A percentile compares a stretch with the other conserved stretches of the same genome.
Conservation (phyloP, 306 rosid species). For the Malus asiatica region DNA sequence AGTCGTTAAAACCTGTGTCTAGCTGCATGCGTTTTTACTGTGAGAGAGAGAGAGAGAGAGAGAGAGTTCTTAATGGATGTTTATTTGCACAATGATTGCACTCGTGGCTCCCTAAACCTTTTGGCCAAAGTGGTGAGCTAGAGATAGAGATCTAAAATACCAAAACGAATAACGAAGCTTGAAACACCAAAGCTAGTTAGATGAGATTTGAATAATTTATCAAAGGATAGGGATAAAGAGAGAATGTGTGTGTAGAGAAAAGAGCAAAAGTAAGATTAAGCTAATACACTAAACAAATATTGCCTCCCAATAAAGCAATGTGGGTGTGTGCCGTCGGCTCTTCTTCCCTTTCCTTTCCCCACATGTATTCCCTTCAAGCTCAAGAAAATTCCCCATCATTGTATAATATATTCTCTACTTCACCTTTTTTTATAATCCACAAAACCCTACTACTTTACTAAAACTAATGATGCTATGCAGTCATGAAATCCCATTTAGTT, state of each 20-base stretch:
- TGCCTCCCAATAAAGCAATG: constrained; percentile 19
- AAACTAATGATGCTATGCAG: constrained; percentile 4
- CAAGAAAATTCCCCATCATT: constrained; percentile 41
- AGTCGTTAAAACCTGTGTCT: no score
- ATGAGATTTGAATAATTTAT: constrained; percentile 35
- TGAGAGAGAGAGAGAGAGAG: neutral
- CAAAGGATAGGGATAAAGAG: constrained; percentile 28
- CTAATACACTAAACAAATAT: constrained; percentile 13
- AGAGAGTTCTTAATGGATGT: constrained; percentile 40
- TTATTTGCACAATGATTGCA: constrained; percentile 70
- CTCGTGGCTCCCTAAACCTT: constrained; percentile 74
- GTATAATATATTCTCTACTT: neutral
- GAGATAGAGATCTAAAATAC: constrained; percentile 18
- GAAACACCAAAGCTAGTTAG: neutral
- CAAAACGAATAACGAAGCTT: constrained; percentile 26
- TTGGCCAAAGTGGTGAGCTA: constrained; percentile 15
- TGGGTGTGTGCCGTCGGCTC: constrained; percentile 24
- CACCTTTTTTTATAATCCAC: neutral
- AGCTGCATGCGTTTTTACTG: no score
- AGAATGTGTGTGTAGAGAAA: constrained; percentile 16
- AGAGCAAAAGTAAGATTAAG: constrained; percentile 23
- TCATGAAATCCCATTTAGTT: neutral
- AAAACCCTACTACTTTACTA: constrained; percentile 15
- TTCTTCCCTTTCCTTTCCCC: constrained; percentile 11
- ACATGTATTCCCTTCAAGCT: constrained; percentile 44